Base-by-base conservation (phyloP, 345 rosid species). In the Corchorus olitorius region DNA sequence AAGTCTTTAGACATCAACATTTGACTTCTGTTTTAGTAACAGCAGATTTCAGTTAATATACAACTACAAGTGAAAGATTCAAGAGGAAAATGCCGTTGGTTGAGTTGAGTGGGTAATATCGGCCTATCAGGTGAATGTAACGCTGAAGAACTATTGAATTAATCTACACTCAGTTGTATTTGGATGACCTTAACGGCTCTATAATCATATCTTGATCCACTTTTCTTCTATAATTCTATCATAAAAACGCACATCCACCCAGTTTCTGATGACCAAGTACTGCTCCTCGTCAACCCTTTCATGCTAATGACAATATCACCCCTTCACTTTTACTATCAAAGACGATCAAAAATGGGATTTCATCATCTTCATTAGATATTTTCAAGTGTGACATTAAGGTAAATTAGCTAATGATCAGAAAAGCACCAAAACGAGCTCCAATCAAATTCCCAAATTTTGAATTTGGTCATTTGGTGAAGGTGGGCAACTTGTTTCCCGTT, bases 181-280 rank as follows among this genome's bases (percentile, higher is more conserved):
- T 73, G 20, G 39, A 59, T 60, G 76, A 78, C 74, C 46, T 55
- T 19, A 78, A 62, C 1, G 63, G 6, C 8, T 37, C 46, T 65
- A 33, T 50, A 15, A 63, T 77, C 65, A 62, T 71, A 41, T 16
- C 52, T 20, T 8, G 34, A 33, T 20, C 39, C 59, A 33, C 50
- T 33, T 69, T 39, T 39, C 43, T 39, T 39, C 43, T 27, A 39
- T 4, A 39, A 1, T 45, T 65, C 20, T n/a, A 12, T 12, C 50
- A 27, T 52, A 50, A 45, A 48, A 61, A 33, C 62, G 76, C 71
- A 39, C 2, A 50, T 71, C 43, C n/a, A 77, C 80, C 80, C 45
- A 52, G 63, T 39, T 65, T 70, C 56, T 34, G 4, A 16, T 50
- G 63, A 77, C 79, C 50, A 59, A 48, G n/a, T n/a, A n/a, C n/a